A percentile compares a stretch with the other conserved stretches of the same genome.
Conservation (phyloP, 1,284 basidiomycete species). For the Grifola frondosa region DNA sequence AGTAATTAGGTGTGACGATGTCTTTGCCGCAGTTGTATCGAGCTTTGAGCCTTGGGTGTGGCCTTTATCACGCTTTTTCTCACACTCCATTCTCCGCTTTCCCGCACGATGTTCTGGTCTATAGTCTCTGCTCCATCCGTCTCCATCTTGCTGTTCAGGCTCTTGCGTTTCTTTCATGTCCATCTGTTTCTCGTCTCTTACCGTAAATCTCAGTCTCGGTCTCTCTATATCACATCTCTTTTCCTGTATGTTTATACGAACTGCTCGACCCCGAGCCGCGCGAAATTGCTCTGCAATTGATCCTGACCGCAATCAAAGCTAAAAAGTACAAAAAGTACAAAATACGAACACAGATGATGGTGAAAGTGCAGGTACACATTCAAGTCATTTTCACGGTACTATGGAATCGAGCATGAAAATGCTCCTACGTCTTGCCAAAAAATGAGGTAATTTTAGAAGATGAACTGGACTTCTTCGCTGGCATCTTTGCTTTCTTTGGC, state of each 20-base stretch:
- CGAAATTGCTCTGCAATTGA: too few species aligned
- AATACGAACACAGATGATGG: too few species aligned
- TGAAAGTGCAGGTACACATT: too few species aligned
- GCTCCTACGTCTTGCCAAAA: slow-evolving; percentile 22
- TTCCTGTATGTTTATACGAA: slow-evolving; percentile 14
- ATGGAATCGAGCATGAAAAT: too few species aligned
- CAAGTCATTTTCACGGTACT: too few species aligned
- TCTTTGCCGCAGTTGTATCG: neutral
- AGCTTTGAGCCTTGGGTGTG: slow-evolving; percentile 1
- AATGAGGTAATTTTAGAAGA: slow-evolving; percentile 28
- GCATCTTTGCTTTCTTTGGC: slow-evolving; percentile 7
- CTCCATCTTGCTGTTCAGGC: neutral
- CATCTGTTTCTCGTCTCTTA: slow-evolving; percentile 7
- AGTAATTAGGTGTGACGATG: slow-evolving; percentile 36
- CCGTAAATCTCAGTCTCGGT: slow-evolving; percentile 2
- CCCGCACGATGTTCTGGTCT: slow-evolving; percentile 6
- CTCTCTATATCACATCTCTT: slow-evolving; percentile 8
- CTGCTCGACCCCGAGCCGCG: too few species aligned
- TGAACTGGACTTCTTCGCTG: slow-evolving; percentile 1
- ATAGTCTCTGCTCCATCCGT: neutral
- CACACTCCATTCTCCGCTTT: neutral
- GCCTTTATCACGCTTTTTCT: neutral
- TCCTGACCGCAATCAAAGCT: neutral
- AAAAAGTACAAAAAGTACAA: too few species aligned
- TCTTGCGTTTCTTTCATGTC: slow-evolving; percentile 1